Conservation (phyloP, 257 asterid species). For the Solanum pimpinellifolium region DNA sequence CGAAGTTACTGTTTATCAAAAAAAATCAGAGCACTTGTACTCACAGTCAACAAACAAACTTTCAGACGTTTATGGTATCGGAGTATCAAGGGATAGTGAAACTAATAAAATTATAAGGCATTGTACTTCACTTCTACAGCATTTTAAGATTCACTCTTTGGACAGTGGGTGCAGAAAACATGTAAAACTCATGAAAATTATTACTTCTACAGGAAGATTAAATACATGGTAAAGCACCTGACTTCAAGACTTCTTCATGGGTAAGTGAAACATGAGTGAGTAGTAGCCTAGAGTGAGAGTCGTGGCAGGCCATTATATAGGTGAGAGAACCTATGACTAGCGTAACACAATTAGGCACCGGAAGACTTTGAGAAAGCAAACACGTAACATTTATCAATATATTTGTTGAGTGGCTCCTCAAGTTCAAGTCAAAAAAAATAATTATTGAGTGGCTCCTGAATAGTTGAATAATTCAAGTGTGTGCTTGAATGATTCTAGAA, state of each 20-base stretch:
- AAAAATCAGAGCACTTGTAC: neutral
- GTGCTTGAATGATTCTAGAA: neutral
- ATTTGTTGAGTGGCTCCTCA: neutral
- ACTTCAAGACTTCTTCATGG: neutral
- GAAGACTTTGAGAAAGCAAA: neutral
- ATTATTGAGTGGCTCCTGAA: neutral
- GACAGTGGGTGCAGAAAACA: neutral
- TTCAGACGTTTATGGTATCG: neutral
- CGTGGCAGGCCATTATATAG: neutral
- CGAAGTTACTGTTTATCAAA: neutral
- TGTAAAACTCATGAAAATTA: neutral
- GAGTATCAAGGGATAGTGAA: neutral
- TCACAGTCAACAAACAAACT: neutral
- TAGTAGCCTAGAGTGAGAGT: neutral
- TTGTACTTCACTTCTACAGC: neutral
- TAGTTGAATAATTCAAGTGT: neutral
- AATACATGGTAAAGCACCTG: neutral
- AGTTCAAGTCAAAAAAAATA: neutral
- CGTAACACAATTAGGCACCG: neutral
- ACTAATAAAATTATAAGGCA: neutral
- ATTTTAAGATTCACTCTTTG: neutral
- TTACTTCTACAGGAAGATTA: neutral
- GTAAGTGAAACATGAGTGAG: neutral
- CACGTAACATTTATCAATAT: neutral
- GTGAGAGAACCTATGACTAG: neutral